Percentiles rank a stretch among this genome's conserved stretches.
These are phyloP conservation scores for Curvularia verruculosa DNA, from an alignment of 2,329 filamentous ascomycete species.

Conservation along the genomic window DNA sequence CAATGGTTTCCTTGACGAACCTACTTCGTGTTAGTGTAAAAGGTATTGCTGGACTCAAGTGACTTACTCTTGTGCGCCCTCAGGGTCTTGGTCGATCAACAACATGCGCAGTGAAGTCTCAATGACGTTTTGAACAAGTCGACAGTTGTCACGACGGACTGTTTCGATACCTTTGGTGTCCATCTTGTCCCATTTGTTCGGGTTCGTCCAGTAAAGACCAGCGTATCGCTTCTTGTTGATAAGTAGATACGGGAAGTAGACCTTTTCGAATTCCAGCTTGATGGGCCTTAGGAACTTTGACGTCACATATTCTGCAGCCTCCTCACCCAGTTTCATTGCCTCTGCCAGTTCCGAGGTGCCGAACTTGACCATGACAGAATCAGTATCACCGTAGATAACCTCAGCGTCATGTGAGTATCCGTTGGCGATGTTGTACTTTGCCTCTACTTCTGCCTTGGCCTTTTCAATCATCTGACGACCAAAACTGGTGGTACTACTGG, in stretches of 20 bases:
- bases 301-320: slow-evolving; percentile 87
- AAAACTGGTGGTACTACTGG: slow-evolving; percentile 95
- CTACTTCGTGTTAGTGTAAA: slow-evolving; percentile 57
- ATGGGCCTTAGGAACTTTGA: slow-evolving; percentile 94
- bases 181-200: slow-evolving; percentile 98
- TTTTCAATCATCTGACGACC: slow-evolving; percentile 99
- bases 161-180: slow-evolving; percentile 99
- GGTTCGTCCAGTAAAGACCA: slow-evolving; percentile 95
- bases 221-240: slow-evolving; percentile 99
- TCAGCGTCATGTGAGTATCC: slow-evolving; percentile 93
- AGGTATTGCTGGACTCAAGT: slow-evolving; percentile 28
- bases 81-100: slow-evolving; percentile 87
- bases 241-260: slow-evolving; percentile 95
- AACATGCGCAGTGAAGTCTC: slow-evolving; percentile 96
- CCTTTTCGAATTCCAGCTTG: slow-evolving; percentile 99
- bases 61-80: slow-evolving; percentile 89
- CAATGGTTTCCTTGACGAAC: slow-evolving; percentile 95
- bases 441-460: slow-evolving; percentile 94
- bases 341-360: slow-evolving; percentile 84
- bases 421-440: slow-evolving; percentile 87
- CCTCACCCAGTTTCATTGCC: slow-evolving; percentile 93
- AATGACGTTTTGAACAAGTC: slow-evolving; percentile 94
- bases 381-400: slow-evolving; percentile 98
- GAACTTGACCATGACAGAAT: slow-evolving; percentile 99
- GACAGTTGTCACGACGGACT: slow-evolving; percentile 93